These are phyloP conservation scores for Naganishia randhawae DNA, from an alignment of 768 basidiomycete genomes.

Conservation along the genomic window DNA sequence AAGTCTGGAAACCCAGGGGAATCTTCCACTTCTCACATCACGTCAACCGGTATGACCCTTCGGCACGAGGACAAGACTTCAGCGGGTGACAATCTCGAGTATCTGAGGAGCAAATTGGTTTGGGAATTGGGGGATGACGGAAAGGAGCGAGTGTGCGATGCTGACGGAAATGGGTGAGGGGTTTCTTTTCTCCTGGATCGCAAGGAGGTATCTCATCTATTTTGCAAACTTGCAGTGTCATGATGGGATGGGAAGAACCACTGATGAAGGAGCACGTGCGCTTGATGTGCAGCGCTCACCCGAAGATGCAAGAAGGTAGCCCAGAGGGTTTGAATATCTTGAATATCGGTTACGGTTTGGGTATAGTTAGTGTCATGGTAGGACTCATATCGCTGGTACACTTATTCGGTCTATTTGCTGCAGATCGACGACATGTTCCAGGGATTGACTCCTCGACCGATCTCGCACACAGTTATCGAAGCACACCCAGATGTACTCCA, in stretches of 20 bases:
- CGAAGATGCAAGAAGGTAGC: conserved; percentile 32
- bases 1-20: background rate
- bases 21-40: conserved; percentile 31
- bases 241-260: conserved; percentile 96
- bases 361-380: conserved; percentile 56
- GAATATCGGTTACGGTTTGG: conserved; percentile 91
- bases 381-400: background rate
- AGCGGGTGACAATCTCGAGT: conserved; percentile 54
- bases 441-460: conserved; percentile 60
- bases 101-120: conserved; percentile 64
- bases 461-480: conserved; percentile 83
- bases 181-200: too few relatives aligned
- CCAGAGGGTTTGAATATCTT: conserved; percentile 60
- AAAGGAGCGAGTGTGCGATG: conserved; percentile 75
- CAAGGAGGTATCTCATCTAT: background rate
- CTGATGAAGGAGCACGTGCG: conserved; percentile 83
- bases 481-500: conserved; percentile 87
- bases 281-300: conserved; percentile 60
- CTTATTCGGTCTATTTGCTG: background rate
- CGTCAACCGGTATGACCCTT: conserved; percentile 28
- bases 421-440: conserved; percentile 40
- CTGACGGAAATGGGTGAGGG: conserved; percentile 57
- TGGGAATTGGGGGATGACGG: conserved; percentile 68
- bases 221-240: conserved; percentile 56
- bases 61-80: conserved; percentile 46